Base-by-base conservation (phyloP, 1,139 yeast genomes). In the Hyphopichia wangnamkhiaoensis region DNA sequence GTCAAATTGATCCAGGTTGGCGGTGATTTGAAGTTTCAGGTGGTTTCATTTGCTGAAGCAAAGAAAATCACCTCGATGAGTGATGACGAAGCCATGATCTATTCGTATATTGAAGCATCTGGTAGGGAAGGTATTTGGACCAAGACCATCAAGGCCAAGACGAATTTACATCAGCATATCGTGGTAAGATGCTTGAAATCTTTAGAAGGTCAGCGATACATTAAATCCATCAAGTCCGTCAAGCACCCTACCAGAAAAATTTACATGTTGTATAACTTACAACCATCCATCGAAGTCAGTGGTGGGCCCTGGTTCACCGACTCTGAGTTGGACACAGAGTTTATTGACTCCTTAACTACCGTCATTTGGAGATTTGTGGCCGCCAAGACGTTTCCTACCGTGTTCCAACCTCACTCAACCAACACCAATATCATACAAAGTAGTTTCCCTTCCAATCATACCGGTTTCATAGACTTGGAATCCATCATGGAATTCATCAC, bases 301-400 rank as follows among this genome's bases (percentile, higher is more conserved):
- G 99, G 99, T 45, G 99, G 98, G 1, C 98, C 98, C 2, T 93
- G 98, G 98, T 94, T 91, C 61, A 90, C 98, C 0, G 98, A 94
- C 58, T 82, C 91, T 25, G 98, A 93, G 60, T 74, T 93, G 44
- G 99, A 93, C 56, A 83, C 91, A 3, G 98, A 91, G 58, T 93
- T 93, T 57, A 91, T 93, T 44, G 94, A 89, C 50, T 82, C 89
- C 35, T 66, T 93, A 43, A 65, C 88, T 47, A 80, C 88, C 18
- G 93, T 91, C 34, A 82, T 91, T 13, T 93, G 98, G 96, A 74
- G 94, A 52, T 93, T 71, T 60, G 81, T 88, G 5, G 89, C 90
- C 1, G 76, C 81, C 18, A 79, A 77, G 51, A 79, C 96, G 0
- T 87, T 72, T 56, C 97, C 97, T 1, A 68, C 78, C 39, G 87